Percentiles rank a stretch among this genome's conserved stretches.
phyloP scores from a whole-genome alignment of 1,284 basidiomycete species.

The Anthracocystis panici-leucophaei region DNA sequence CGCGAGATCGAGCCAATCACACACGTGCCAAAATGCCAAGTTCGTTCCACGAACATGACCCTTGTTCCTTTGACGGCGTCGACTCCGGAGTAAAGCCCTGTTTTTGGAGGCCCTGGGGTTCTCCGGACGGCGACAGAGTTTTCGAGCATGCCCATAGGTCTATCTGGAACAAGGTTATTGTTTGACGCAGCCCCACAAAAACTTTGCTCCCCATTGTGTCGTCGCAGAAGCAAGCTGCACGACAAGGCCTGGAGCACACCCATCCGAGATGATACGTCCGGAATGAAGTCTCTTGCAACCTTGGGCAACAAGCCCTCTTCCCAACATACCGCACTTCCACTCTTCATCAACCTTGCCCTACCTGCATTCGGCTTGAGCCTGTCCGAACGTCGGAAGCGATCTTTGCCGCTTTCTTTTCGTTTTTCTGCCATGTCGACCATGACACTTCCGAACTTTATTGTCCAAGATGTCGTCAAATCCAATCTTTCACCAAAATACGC shows the following conservation, averaged over 20 bases:
- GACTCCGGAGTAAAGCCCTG: no score
- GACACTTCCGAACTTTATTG: constrained; percentile 8
- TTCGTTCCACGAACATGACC: no score
- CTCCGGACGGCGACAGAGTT: constrained; percentile 9
- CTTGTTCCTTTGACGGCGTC: no score
- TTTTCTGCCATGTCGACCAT: background rate
- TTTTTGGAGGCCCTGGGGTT: background rate
- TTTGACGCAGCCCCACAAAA: constrained; percentile 20
- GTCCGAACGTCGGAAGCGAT: constrained; percentile 15
- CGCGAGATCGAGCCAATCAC: no score
- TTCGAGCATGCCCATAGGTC: constrained; percentile 10
- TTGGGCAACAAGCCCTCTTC: background rate
- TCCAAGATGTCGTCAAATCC: background rate
- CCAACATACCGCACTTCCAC: no score
- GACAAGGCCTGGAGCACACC: constrained; percentile 12
- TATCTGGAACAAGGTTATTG: constrained; percentile 6
- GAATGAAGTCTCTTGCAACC: constrained; percentile 14
- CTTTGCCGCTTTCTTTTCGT: constrained; percentile 8
- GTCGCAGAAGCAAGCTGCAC: background rate
- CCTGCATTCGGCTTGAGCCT: constrained; percentile 15
- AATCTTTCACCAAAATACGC: background rate
- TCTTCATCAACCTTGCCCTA: no score
- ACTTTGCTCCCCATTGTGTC: background rate
- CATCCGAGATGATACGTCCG: constrained; percentile 28
- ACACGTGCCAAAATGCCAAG: no score